These are phyloP conservation scores for Oryza brachyantha DNA, from an alignment of 176 grass and related monocot genomes.

Conservation along the genomic window DNA sequence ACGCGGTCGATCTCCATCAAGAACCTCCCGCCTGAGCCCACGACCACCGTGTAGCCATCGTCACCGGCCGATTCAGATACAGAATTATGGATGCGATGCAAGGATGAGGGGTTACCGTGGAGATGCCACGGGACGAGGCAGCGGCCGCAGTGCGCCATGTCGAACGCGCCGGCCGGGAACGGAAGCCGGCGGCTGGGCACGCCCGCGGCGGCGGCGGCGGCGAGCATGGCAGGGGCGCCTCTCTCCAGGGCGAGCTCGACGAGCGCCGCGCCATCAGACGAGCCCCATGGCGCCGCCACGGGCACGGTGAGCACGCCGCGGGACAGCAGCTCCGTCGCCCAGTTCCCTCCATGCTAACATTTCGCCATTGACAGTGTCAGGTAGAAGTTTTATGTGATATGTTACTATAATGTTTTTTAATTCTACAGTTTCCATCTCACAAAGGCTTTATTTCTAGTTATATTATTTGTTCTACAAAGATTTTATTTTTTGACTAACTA, in stretches of 20 bases:
- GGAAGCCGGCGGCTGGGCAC: slow-evolving; percentile 44
- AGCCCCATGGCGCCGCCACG: slow-evolving; percentile 20
- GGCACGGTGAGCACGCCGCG: slow-evolving; percentile 51
- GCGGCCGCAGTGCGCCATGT: slow-evolving; percentile 61
- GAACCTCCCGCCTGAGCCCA: slow-evolving; percentile 36
- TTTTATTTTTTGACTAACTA: too few species aligned
- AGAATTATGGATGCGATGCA: neutral
- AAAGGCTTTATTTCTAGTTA: too few species aligned
- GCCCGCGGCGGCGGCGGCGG: slow-evolving; percentile 16
- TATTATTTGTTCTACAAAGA: too few species aligned
- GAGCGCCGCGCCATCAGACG: slow-evolving; percentile 33
- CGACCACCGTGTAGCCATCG: neutral
- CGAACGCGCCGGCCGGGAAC: slow-evolving; percentile 52
- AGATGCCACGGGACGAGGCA: slow-evolving; percentile 61
- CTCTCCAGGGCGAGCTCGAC: slow-evolving; percentile 58
- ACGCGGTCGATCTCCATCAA: slow-evolving; percentile 61
- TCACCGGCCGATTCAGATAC: neutral
- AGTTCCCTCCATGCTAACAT: slow-evolving; percentile 32
- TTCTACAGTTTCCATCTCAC: neutral
- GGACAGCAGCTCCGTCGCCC: slow-evolving; percentile 43
- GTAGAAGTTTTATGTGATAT: too few species aligned
- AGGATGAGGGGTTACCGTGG: slow-evolving; percentile 33
- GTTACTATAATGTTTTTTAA: neutral
- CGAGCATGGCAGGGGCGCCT: slow-evolving; percentile 61
- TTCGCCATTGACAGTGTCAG: neutral